Conservation (phyloP, 768 basidiomycete species). For the Asterophora lycoperdoides region DNA sequence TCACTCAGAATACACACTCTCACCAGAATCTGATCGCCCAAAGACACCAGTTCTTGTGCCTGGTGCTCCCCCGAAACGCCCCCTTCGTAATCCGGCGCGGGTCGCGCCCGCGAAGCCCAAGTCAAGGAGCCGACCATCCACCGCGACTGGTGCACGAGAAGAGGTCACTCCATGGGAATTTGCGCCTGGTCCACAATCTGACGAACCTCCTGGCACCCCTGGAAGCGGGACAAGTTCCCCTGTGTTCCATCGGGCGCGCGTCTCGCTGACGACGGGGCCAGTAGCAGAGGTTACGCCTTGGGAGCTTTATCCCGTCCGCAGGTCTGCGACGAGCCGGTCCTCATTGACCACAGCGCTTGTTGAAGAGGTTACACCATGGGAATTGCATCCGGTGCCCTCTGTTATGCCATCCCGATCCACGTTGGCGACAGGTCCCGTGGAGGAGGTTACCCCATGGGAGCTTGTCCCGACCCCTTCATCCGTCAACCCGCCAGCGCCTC, state of each 20-base stretch:
- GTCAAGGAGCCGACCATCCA: slow-evolving; percentile 20
- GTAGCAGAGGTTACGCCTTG: slow-evolving; percentile 28
- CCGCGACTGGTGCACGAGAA: slow-evolving; percentile 22
- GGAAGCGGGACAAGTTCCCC: slow-evolving; percentile 11
- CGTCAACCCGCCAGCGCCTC: not conserved
- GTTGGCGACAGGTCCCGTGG: slow-evolving; percentile 23
- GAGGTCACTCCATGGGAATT: slow-evolving; percentile 35
- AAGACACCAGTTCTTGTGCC: slow-evolving; percentile 19
- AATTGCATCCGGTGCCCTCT: slow-evolving; percentile 25
- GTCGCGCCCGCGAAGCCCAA: slow-evolving; percentile 8
- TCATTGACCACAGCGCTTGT: slow-evolving; percentile 22
- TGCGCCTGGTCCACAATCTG: slow-evolving; percentile 17
- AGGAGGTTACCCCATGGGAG: slow-evolving; percentile 32
- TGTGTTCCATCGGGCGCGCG: slow-evolving; percentile 10
- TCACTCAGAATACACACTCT: slow-evolving; percentile 25
- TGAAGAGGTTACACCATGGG: slow-evolving; percentile 30
- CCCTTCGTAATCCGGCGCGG: slow-evolving; percentile 32
- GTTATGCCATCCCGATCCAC: slow-evolving; percentile 18
- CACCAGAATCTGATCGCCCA: slow-evolving; percentile 17
- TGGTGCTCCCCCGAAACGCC: slow-evolving; percentile 24
- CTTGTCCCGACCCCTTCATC: slow-evolving; percentile 19
- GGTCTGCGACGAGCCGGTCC: slow-evolving; percentile 16
- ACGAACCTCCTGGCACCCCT: slow-evolving; percentile 5
- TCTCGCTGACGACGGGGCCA: slow-evolving; percentile 17
- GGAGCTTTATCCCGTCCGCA: slow-evolving; percentile 23